Evolutionary conservation across 495 filamentous ascomycete genomes (phyloP).

Genomic region (Penicillium salamii): DNA sequence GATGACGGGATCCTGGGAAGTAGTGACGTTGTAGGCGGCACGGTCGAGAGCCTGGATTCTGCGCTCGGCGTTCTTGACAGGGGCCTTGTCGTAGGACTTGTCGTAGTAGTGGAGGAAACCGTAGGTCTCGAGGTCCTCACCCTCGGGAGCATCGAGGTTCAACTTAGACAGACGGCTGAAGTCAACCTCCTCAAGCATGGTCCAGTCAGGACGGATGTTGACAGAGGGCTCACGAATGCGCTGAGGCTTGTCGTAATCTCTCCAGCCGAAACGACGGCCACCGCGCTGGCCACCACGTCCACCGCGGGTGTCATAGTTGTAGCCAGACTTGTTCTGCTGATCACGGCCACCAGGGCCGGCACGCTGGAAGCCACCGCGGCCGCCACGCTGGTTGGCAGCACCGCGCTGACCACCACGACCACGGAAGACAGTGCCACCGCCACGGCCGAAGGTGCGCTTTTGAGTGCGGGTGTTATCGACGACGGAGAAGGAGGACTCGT

Average conservation of each 20-base stretch:
- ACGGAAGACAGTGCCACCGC: slow-evolving; percentile 82
- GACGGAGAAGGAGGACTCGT: slow-evolving; percentile 96
- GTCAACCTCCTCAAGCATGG: slow-evolving; percentile 95
- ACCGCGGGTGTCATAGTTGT: slow-evolving; percentile 54
- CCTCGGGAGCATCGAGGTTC: slow-evolving; percentile 89
- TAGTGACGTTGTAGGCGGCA: slow-evolving; percentile 96
- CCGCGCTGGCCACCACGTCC: slow-evolving; percentile 49
- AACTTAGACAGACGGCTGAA: slow-evolving; percentile 92
- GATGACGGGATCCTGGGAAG: slow-evolving; percentile 91
- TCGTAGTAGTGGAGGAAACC: slow-evolving; percentile 99
- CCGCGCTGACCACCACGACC: slow-evolving; percentile 70
- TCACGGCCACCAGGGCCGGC: slow-evolving; percentile 63
- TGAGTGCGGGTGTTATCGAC: slow-evolving; percentile 90
- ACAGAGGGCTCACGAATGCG: slow-evolving; percentile 93
- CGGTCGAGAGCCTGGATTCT: slow-evolving; percentile 86
- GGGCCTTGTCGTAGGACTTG: slow-evolving; percentile 85
- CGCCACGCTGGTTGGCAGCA: slow-evolving; percentile 46
- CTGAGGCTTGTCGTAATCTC: slow-evolving; percentile 97
- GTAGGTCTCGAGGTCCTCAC: slow-evolving; percentile 91
- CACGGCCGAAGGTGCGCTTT: slow-evolving; percentile 83
- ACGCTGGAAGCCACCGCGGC: slow-evolving; percentile 63
- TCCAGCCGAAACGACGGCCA: slow-evolving; percentile 93
- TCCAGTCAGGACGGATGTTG: slow-evolving; percentile 91
- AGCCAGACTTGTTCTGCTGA: slow-evolving; percentile 56
- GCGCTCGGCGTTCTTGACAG: slow-evolving; percentile 82